phyloP scores from a whole-genome alignment of 73 alveolate species.

The Paramecium biaurelia region DNA sequence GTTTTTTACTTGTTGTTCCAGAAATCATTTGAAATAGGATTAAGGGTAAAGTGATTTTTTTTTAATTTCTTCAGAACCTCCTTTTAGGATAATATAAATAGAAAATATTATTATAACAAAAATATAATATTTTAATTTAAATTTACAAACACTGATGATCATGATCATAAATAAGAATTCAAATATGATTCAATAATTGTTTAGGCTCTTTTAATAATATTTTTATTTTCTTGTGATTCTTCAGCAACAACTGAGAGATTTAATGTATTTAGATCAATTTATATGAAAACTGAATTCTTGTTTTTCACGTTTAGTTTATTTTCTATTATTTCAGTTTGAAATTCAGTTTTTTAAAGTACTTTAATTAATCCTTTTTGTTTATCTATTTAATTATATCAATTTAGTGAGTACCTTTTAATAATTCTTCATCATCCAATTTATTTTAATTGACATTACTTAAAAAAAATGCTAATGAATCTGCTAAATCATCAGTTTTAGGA shows the following conservation, averaged over 20 bases:
- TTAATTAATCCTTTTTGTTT: neutral
- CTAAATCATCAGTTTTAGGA: conserved; percentile 19
- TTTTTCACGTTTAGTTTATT: neutral
- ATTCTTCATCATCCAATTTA: neutral
- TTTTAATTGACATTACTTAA: neutral
- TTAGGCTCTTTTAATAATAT: neutral
- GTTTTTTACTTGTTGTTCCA: no score
- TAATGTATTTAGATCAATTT: neutral
- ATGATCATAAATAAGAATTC: neutral
- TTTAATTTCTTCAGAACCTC: no score
- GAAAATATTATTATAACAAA: neutral
- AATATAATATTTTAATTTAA: neutral
- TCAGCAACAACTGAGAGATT: neutral
- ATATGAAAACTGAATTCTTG: neutral
- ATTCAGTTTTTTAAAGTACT: neutral
- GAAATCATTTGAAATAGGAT: no score
- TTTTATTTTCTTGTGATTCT: neutral
- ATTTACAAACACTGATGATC: neutral
- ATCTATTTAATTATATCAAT: neutral
- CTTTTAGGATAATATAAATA: no score
- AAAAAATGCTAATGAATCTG: conserved; percentile 28
- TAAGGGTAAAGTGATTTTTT: no score
- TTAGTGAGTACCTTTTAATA: neutral
- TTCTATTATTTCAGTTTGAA: neutral
- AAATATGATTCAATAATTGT: neutral